Base-by-base conservation (phyloP, 805 yeast species). In the Kazachstania kunashirensis region DNA sequence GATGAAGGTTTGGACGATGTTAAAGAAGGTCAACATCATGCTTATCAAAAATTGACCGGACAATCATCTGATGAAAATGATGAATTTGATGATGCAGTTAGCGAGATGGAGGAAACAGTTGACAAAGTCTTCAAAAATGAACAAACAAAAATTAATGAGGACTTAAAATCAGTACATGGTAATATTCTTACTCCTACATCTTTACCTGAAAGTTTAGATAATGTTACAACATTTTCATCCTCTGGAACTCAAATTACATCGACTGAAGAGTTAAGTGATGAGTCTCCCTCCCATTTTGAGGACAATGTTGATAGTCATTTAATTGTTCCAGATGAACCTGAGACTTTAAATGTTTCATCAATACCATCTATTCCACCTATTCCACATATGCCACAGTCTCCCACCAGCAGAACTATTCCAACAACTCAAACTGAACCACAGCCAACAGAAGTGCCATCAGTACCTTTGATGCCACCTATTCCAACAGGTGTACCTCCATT, bases 11-110 rank as follows among this genome's bases (percentile, higher is more conserved):
- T 13, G 6, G 32, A 28, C 12, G 10, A 34, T 9, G 24, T 23
- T 23, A 29, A 29, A 19, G 23, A 29, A 18, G 18, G 17, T 3
- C 26, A 35, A 7, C 17, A 15, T 11, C 32, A 38, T 18, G 49
- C 42, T 9, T 36, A 36, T 7, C 40, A 39, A 20, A 45, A 45
- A 8, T 38, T 37, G 5, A 45, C 38, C 11, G 37, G 37, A n/a
- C 33, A 29, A 13, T 30, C 34, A 5, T 13, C 31, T 21, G 35
- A 31, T 5, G 20, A 31, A 15, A 31, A 30, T 6, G 34, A 36
- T 19, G 39, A 36, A 19, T 33, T 38, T 7, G 44, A 40, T 6
- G 47, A 80, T 50, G 82, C 73, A 33, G 77, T 71, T 38, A 61
- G 65, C 0, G 59, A 56, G 28, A 44, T 46, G 13, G 38, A 13